phyloP scores from a whole-genome alignment of 306 rosid species.

The Ceratonia siliqua region DNA sequence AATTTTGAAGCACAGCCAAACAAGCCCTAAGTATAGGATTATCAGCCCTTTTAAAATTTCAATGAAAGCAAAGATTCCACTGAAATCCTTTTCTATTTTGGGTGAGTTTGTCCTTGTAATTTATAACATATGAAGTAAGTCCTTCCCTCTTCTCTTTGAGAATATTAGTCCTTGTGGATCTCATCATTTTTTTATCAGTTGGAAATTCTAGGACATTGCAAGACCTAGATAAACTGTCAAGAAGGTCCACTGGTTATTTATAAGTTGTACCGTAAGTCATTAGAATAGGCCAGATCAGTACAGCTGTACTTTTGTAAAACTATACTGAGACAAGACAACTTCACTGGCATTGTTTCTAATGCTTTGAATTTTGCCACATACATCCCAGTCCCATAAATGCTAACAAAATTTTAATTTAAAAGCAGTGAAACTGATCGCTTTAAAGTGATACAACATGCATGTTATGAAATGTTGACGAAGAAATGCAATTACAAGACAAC shows the following conservation, averaged over 20 bases:
- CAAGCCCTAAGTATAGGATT: not conserved
- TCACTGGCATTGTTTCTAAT: not conserved
- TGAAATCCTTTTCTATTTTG: not conserved
- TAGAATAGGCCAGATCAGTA: constrained; percentile 1
- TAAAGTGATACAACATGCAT: not conserved
- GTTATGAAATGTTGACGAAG: not conserved
- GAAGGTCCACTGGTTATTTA: not conserved
- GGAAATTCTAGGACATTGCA: not conserved
- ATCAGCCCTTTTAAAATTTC: not conserved
- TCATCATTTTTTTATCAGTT: not conserved
- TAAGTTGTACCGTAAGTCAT: constrained; percentile 4
- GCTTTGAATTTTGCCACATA: not conserved
- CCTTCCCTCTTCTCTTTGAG: not conserved
- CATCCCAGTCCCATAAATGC: not conserved
- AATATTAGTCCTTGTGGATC: not conserved
- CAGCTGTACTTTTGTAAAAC: not conserved
- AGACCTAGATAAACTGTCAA: not conserved
- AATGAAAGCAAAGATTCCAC: not conserved
- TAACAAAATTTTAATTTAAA: not conserved
- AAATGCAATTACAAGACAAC: not conserved
- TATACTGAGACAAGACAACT: not conserved
- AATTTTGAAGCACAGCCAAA: no score
- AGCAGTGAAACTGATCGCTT: not conserved
- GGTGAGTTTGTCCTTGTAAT: not conserved
- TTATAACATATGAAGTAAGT: not conserved